Base-by-base conservation (phyloP, 2,329 filamentous ascomycete species). In the Claviceps pusilla region DNA sequence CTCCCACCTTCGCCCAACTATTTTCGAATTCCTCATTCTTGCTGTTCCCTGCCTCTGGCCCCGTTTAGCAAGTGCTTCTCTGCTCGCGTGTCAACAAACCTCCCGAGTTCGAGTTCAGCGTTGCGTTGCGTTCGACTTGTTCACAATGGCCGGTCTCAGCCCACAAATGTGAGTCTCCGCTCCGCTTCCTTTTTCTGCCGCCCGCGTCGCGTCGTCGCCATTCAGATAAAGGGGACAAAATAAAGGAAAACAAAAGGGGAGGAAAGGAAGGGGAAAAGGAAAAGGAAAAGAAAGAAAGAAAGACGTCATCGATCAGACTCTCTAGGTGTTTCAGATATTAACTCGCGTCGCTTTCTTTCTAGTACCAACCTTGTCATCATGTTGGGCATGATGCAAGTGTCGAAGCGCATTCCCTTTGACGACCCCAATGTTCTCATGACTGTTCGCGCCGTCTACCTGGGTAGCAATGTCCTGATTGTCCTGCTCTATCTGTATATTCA, bases 311-410 rank as follows among this genome's bases (percentile, higher is more conserved):
- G 35, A n/a, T 56, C 54, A n/a, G 14, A 12, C 16, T 52, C n/a
- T 29, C 29, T 12, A 48, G 24, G 33, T 12, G 33, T 42, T 28
- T 28, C 35, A 53, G 57, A 58, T 54, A 64, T 68, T 59, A 67
- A 53, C 43, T 46, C 19, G 46, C 37, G 50, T 33, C 24, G 11
- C 53, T 39, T 52, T 29, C 5, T 24, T 54, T 54, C 59, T 71
- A 95, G 89, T 65, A 88, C 87, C 71, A 95, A 95, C 79, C 79
- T 95, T 70, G 77, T 88, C 76, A 89, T 95, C 83, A 90, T 95
- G 75, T 82, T 95, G 63, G 87, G 87, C 68, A 94, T 96, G 86
- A 96, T 97, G 89, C 91, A 96, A 79, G 86, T 95, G 58, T 87
- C 89, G 64, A 97, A 97, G 81, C 88, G 85, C 73, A 83, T 98